Evolutionary conservation across 352 stramenopile species (phyloP).

Genomic region (Achlya hypogyna): DNA sequence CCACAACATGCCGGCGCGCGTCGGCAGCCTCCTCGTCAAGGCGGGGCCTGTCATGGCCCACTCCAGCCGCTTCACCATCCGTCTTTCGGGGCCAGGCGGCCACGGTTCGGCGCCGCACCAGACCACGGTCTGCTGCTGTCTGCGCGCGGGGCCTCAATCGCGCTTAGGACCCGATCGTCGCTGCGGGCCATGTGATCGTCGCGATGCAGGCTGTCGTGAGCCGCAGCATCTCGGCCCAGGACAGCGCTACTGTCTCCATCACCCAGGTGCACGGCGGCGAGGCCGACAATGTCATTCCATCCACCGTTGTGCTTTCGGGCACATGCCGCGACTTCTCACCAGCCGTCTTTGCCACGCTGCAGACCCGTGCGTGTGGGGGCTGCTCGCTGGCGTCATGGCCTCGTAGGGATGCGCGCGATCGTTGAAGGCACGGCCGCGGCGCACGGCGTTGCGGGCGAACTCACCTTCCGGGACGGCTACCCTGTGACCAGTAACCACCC

Average conservation of each 20-base stretch:
- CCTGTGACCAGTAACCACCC: conserved; percentile 64
- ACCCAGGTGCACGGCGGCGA: conserved; percentile 87
- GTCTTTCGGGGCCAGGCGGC: conserved; percentile 87
- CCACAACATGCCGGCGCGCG: conserved; percentile 82
- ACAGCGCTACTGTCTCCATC: conserved; percentile 87
- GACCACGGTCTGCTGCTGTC: background rate
- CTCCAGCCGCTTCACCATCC: conserved; percentile 87
- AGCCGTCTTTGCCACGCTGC: conserved; percentile 72
- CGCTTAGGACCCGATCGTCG: conserved; percentile 89
- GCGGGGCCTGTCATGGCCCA: conserved; percentile 88
- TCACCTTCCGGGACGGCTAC: conserved; percentile 65
- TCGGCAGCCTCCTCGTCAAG: conserved; percentile 82
- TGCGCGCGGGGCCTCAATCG: background rate
- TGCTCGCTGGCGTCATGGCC: background rate
- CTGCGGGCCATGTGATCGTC: conserved; percentile 82
- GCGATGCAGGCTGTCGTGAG: conserved; percentile 90
- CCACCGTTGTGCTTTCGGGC: conserved; percentile 65
- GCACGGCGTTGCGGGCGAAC: conserved; percentile 56
- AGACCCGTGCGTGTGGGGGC: conserved; percentile 40
- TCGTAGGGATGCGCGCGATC: conserved; percentile 60
- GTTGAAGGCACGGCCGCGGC: conserved; percentile 69
- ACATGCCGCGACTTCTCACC: conserved; percentile 91
- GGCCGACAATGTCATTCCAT: conserved; percentile 93
- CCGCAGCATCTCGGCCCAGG: conserved; percentile 80
- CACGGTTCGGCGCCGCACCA: conserved; percentile 91